These are phyloP conservation scores for Parascedosporium putredinis DNA, from an alignment of 2,329 filamentous ascomycete species.

Conservation along the genomic window DNA sequence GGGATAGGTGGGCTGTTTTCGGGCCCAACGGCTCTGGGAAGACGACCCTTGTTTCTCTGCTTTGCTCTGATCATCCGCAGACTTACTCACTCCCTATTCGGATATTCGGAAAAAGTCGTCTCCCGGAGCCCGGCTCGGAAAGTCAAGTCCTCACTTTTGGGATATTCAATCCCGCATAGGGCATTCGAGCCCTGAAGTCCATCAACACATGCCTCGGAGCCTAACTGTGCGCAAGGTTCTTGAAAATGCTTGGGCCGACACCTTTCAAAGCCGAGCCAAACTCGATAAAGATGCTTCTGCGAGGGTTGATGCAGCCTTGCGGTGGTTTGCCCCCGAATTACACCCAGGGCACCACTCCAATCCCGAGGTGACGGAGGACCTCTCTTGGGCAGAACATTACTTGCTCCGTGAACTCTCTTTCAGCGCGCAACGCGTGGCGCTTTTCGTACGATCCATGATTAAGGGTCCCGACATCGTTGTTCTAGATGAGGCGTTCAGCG, in stretches of 20 bases:
- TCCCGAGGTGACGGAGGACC: slow-evolving; percentile 9
- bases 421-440: slow-evolving; percentile 69
- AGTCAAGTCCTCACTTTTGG: slow-evolving; percentile 76
- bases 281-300: slow-evolving; percentile 46
- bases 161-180: slow-evolving; percentile 85
- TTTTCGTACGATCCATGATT: slow-evolving; percentile 74
- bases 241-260: slow-evolving; percentile 84
- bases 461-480: slow-evolving; percentile 75
- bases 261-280: slow-evolving; percentile 62
- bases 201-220: slow-evolving; percentile 77
- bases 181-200: slow-evolving; percentile 88
- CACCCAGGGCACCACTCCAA: slow-evolving; percentile 36
- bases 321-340: slow-evolving; percentile 73
- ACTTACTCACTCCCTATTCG: slow-evolving; percentile 81
- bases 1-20: slow-evolving; percentile 85
- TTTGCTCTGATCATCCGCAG: slow-evolving; percentile 93
- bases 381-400: slow-evolving; percentile 54
- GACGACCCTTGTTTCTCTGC: slow-evolving; percentile 83
- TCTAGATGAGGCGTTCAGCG: slow-evolving; percentile 79
- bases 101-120: slow-evolving; percentile 71
- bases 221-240: slow-evolving; percentile 65
- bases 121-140: slow-evolving; percentile 60
- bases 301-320: slow-evolving; percentile 58
- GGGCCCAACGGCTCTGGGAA: slow-evolving; percentile 93
- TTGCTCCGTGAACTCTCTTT: slow-evolving; percentile 69